A percentile compares a stretch with the other conserved stretches of the same genome.
Evolutionary conservation across 176 grass and related monocot genomes (phyloP).

Genomic region (Aegilops longissima): DNA sequence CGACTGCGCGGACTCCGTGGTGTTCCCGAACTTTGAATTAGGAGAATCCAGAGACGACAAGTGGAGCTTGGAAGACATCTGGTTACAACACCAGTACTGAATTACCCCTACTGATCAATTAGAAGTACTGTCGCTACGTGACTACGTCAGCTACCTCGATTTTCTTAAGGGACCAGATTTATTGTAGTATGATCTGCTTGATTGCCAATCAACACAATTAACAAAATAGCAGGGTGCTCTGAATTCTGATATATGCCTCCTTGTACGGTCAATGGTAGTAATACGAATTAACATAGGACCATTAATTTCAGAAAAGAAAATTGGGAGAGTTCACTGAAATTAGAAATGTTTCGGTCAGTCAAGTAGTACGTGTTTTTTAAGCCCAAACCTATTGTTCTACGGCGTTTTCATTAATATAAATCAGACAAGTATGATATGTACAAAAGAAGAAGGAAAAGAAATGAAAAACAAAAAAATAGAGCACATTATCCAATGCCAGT

Average conservation of each 20-base stretch:
- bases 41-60: constrained; percentile 40
- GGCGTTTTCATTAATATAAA: too few relatives aligned
- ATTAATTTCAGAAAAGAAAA: too few relatives aligned
- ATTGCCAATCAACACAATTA: not conserved
- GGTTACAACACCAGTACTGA: constrained; percentile 26
- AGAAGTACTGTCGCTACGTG: not conserved
- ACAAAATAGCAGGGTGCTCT: not conserved
- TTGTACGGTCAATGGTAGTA: not conserved
- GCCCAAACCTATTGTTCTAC: too few relatives aligned
- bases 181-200: not conserved
- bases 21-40: constrained; percentile 41
- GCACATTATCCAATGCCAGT: too few relatives aligned
- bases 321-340: too few relatives aligned
- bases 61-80: constrained; percentile 72
- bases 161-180: not conserved
- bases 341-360: too few relatives aligned
- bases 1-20: constrained; percentile 17
- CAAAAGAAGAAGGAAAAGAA: too few relatives aligned
- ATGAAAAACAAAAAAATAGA: too few relatives aligned
- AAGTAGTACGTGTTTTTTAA: too few relatives aligned
- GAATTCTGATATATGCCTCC: not conserved
- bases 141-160: not conserved
- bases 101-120: not conserved
- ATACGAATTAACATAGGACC: too few relatives aligned
- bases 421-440: too few relatives aligned